Conservation (phyloP, 2,329 filamentous ascomycete genomes). For the Tolypocladium ophioglossoides region DNA sequence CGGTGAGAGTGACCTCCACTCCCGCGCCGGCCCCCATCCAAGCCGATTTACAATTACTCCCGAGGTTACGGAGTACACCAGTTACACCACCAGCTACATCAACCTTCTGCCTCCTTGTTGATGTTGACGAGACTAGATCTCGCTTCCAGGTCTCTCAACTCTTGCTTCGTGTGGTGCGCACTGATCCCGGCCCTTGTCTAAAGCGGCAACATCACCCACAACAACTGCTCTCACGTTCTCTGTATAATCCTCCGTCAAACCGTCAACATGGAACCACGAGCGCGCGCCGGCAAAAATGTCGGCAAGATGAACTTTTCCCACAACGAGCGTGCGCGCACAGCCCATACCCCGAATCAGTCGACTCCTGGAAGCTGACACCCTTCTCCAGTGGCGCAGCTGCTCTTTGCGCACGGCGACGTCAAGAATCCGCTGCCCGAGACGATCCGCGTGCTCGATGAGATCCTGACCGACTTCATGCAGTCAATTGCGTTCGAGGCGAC, state of each 20-base stretch:
- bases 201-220: neutral
- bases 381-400: conserved; percentile 55
- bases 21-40: neutral
- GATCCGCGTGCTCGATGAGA: conserved; percentile 81
- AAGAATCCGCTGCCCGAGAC: conserved; percentile 72
- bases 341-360: neutral
- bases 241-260: neutral
- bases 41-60: neutral
- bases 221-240: too few relatives aligned
- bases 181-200: too few relatives aligned
- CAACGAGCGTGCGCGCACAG: conserved; percentile 50
- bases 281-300: conserved; percentile 68
- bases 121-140: neutral
- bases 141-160: neutral
- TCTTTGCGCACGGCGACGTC: conserved; percentile 74
- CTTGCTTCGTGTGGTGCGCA: neutral
- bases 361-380: neutral
- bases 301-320: conserved; percentile 72
- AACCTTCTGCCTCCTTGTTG: neutral
- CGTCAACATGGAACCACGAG: conserved; percentile 60
- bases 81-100: neutral
- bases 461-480: conserved; percentile 93
- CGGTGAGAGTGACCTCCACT: conserved; percentile 5
- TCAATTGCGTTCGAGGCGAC: conserved; percentile 87
- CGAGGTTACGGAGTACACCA: too few relatives aligned